These are phyloP conservation scores for Biancaea sappan DNA, from an alignment of 306 rosid genomes.

Conservation along the genomic window DNA sequence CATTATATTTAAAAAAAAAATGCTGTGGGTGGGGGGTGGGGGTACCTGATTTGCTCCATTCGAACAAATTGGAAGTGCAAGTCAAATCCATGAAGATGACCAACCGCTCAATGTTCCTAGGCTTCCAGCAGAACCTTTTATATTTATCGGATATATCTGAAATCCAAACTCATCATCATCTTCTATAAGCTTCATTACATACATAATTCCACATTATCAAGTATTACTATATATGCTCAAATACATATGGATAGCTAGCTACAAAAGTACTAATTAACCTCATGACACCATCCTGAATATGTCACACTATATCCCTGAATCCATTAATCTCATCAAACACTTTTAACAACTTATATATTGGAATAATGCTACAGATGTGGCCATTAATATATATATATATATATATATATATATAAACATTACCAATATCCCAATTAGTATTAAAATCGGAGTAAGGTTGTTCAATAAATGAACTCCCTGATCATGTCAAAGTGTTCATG, in stretches of 20 bases:
- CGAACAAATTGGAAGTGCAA: background rate
- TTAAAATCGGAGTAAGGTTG: conserved; percentile 28
- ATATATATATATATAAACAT: too few species aligned
- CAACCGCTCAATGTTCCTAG: background rate
- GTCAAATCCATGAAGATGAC: background rate
- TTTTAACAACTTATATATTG: too few species aligned
- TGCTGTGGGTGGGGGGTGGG: too few species aligned
- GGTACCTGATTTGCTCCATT: background rate
- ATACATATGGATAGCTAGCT: too few species aligned
- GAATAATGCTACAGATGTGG: too few species aligned
- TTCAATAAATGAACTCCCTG: conserved; percentile 8
- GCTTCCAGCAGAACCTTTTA: background rate
- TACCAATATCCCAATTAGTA: conserved; percentile 29
- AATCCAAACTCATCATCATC: background rate
- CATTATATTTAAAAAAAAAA: too few species aligned
- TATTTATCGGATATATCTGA: background rate
- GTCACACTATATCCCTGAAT: background rate
- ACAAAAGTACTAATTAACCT: too few species aligned
- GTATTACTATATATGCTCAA: too few species aligned
- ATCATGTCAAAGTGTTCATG: background rate
- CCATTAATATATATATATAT: too few species aligned
- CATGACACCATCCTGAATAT: background rate
- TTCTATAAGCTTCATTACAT: too few species aligned
- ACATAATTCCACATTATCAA: too few species aligned
- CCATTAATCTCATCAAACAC: background rate